Percentiles rank a stretch among this genome's conserved stretches.
phyloP scores from a whole-genome alignment of 192 early-diverging fungal species.

The Linnemannia hyalina region DNA sequence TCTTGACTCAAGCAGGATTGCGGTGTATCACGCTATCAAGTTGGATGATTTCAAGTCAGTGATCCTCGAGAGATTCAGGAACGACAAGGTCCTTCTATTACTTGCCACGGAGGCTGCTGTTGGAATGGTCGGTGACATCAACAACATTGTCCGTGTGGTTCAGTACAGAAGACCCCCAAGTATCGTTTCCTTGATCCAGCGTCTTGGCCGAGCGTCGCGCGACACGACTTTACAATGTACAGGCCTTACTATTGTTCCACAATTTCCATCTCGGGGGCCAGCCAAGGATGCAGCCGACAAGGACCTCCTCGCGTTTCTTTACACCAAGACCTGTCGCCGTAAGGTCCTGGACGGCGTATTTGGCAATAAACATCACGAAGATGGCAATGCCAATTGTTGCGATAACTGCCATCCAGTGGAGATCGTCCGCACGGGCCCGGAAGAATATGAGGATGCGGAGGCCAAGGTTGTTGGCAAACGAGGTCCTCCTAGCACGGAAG shows the following conservation, averaged over 20 bases:
- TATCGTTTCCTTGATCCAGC: conserved; percentile 6
- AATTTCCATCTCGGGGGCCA: background rate
- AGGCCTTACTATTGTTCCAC: conserved; percentile 5
- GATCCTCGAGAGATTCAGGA: conserved; percentile 10
- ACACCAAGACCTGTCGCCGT: conserved; percentile 10
- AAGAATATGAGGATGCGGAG: background rate
- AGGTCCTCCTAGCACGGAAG: background rate
- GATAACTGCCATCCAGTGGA: conserved; percentile 1
- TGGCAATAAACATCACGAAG: background rate
- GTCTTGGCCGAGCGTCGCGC: conserved; percentile 18
- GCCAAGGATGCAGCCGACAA: background rate
- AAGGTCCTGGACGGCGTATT: conserved; percentile 12
- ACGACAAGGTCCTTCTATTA: background rate
- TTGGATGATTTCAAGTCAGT: background rate
- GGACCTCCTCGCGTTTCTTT: conserved; percentile 7
- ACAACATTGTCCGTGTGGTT: conserved; percentile 22
- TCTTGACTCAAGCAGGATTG: background rate
- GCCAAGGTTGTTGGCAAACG: background rate
- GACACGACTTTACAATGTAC: background rate
- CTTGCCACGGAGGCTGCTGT: conserved; percentile 24
- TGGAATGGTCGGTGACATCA: conserved; percentile 36
- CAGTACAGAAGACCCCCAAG: conserved; percentile 5
- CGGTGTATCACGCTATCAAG: conserved; percentile 2
- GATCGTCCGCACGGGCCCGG: background rate
- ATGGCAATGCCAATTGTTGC: background rate